Conservation (phyloP, 352 stramenopile genomes). For the Hyaloperonospora arabidopsidis region DNA sequence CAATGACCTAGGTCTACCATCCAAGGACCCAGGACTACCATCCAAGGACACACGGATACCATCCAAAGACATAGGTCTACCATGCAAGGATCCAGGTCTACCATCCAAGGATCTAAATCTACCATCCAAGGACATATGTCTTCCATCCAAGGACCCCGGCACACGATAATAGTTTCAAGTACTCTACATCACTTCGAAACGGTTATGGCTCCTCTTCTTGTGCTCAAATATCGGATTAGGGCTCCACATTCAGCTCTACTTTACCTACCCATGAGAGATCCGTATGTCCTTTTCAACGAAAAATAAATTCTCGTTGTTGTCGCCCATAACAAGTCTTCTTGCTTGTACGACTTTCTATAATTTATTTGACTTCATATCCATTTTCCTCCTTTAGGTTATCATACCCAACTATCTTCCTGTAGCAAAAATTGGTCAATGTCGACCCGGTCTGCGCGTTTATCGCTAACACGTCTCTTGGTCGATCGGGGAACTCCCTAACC, state of each 20-base stretch:
- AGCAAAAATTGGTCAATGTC: constrained; percentile 1
- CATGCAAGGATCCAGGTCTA: too few relatives aligned
- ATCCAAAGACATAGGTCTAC: too few relatives aligned
- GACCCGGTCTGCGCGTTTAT: background rate
- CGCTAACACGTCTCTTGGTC: background rate
- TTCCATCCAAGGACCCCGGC: too few relatives aligned
- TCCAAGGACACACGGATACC: too few relatives aligned
- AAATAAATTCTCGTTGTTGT: background rate
- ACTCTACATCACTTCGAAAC: background rate
- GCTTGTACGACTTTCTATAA: background rate
- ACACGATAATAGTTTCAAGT: background rate
- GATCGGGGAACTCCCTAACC: background rate
- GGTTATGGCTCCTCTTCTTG: background rate
- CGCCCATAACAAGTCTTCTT: background rate
- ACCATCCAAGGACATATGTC: too few relatives aligned
- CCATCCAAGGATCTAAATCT: too few relatives aligned
- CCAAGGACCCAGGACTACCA: too few relatives aligned
- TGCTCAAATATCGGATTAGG: background rate
- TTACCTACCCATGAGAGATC: background rate
- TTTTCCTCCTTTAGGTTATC: background rate
- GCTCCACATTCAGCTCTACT: background rate
- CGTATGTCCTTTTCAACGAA: background rate
- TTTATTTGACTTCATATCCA: background rate
- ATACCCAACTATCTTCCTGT: background rate
- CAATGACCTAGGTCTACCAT: too few relatives aligned